Percentiles rank a stretch among this genome's conserved stretches.
Conservation (phyloP, 1,284 basidiomycete genomes). For the Sphaerobolus stellatus region DNA sequence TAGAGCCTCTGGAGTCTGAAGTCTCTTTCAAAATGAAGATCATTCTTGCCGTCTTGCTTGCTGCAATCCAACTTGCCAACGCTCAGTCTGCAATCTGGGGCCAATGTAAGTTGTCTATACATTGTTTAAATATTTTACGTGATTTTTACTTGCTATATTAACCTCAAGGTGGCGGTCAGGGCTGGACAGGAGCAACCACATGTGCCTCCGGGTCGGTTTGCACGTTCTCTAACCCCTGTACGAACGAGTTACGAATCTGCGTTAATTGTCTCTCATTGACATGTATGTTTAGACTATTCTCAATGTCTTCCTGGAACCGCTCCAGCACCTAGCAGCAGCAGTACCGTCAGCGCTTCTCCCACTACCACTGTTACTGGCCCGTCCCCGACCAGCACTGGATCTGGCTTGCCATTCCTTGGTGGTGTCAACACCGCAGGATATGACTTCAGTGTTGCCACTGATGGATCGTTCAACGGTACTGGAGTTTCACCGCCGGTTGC, state of each 20-base stretch:
- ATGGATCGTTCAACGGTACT: slow-evolving; percentile 44
- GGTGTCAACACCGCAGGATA: slow-evolving; percentile 52
- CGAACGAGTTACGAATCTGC: background rate
- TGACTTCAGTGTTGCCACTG: slow-evolving; percentile 47
- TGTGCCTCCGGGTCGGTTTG: slow-evolving; percentile 40
- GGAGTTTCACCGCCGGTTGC: slow-evolving; percentile 36
- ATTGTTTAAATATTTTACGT: background rate
- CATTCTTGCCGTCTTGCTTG: background rate
- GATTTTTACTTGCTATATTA: background rate
- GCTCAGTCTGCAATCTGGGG: slow-evolving; percentile 4
- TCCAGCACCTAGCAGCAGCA: slow-evolving; percentile 11
- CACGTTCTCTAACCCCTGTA: slow-evolving; percentile 23
- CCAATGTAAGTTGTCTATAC: background rate
- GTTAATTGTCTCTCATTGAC: background rate
- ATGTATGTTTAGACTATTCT: slow-evolving; percentile 17
- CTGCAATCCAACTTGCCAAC: background rate
- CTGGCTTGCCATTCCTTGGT: slow-evolving; percentile 32
- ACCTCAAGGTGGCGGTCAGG: slow-evolving; percentile 30
- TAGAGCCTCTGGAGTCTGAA: too few species aligned
- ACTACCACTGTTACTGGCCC: slow-evolving; percentile 13
- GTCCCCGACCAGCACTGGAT: slow-evolving; percentile 17
- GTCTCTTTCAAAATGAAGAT: background rate
- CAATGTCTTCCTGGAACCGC: slow-evolving; percentile 33
- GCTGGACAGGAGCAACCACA: slow-evolving; percentile 41
- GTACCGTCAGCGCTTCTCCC: slow-evolving; percentile 5